Percentiles rank a stretch among this genome's conserved stretches.
Conservation (phyloP, 2,329 filamentous ascomycete species). For the Arthrobotrys entomopaga region DNA sequence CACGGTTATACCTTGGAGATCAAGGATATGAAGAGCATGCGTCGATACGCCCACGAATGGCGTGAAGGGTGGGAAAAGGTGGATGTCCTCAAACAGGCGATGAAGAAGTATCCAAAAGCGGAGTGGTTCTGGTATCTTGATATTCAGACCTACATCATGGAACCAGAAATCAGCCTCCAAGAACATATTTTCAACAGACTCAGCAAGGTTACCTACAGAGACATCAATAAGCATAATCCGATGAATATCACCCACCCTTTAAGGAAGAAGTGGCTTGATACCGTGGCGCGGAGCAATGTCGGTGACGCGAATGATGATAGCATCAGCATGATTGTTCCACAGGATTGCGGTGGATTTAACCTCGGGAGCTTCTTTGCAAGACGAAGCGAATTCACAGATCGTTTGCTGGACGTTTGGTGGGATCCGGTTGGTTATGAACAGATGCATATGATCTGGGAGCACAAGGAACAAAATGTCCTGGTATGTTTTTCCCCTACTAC, state of each 20-base stretch:
- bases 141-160: slow-evolving; percentile 97
- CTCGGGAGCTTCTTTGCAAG: slow-evolving; percentile 93
- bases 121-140: slow-evolving; percentile 99
- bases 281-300: slow-evolving; percentile 74
- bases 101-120: slow-evolving; percentile 92
- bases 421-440: slow-evolving; percentile 97
- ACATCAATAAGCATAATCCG: slow-evolving; percentile 96
- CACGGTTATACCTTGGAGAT: slow-evolving; percentile 98
- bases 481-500: slow-evolving; percentile 43
- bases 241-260: slow-evolving; percentile 87
- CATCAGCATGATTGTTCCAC: slow-evolving; percentile 86
- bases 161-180: slow-evolving; percentile 88
- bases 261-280: slow-evolving; percentile 73
- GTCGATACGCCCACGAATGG: slow-evolving; percentile 98
- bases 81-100: slow-evolving; percentile 85
- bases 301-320: slow-evolving; percentile 82
- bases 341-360: slow-evolving; percentile 97
- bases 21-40: slow-evolving; percentile 98
- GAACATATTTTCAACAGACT: slow-evolving; percentile 88
- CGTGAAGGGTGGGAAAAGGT: slow-evolving; percentile 98
- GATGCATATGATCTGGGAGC: slow-evolving; percentile 98
- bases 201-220: slow-evolving; percentile 80
- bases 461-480: slow-evolving; percentile 96
- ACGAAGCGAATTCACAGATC: slow-evolving; percentile 87
- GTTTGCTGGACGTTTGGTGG: slow-evolving; percentile 96